These are phyloP conservation scores for Candida ficus DNA, from an alignment of 805 yeast genomes.

Conservation along the genomic window DNA sequence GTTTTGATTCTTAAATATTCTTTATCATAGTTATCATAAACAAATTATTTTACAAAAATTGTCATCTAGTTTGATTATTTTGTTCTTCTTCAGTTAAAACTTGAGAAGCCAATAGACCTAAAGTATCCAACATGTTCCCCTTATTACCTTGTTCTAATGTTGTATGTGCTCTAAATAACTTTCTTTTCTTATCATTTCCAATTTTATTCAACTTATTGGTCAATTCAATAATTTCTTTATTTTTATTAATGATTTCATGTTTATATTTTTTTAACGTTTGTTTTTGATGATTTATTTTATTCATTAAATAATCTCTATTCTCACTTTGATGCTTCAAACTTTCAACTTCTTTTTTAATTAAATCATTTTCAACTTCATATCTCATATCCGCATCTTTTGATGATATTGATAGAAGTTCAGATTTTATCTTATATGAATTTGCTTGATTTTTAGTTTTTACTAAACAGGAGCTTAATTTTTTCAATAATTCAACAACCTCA, in stretches of 20 bases:
- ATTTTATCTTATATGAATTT: slow-evolving; percentile 31
- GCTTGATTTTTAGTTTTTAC: slow-evolving; percentile 25
- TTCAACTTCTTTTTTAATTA: slow-evolving; percentile 44
- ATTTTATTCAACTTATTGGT: slow-evolving; percentile 15
- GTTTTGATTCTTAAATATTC: no score
- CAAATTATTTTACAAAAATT: background rate
- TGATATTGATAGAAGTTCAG: slow-evolving; percentile 38
- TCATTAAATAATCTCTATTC: slow-evolving; percentile 31
- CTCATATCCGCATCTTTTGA: slow-evolving; percentile 40
- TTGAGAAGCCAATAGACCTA: slow-evolving; percentile 52
- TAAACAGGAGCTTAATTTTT: slow-evolving; percentile 19
- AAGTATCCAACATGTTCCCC: slow-evolving; percentile 37
- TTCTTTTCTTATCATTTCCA: slow-evolving; percentile 11
- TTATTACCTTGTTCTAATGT: slow-evolving; percentile 5
- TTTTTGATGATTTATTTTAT: slow-evolving; percentile 36
- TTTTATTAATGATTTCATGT: slow-evolving; percentile 36
- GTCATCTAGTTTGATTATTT: background rate
- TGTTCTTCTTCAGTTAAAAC: slow-evolving; percentile 36
- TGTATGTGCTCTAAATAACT: slow-evolving; percentile 8
- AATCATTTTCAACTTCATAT: slow-evolving; percentile 40
- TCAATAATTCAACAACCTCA: slow-evolving; percentile 12
- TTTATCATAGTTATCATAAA: background rate
- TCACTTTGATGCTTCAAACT: slow-evolving; percentile 29
- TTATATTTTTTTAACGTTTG: slow-evolving; percentile 40
- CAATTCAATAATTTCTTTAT: slow-evolving; percentile 38